Percentiles rank a stretch among this genome's conserved stretches.
Evolutionary conservation across 1,139 yeast species (phyloP).

Genomic region (Pichia norvegensis): DNA sequence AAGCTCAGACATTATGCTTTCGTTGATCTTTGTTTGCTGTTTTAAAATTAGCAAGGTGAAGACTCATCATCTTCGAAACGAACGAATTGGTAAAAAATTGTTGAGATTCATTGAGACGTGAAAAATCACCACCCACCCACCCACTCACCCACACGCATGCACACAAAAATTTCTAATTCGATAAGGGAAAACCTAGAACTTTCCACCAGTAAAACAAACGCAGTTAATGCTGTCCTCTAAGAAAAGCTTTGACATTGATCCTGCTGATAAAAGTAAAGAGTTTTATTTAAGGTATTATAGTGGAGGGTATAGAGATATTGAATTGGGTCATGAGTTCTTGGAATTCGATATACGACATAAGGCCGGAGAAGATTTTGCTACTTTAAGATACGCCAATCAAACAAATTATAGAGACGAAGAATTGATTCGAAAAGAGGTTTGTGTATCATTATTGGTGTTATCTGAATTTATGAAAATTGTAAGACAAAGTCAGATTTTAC

Average conservation of each 20-base stretch:
- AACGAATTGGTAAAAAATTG: too few species aligned
- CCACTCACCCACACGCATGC: too few species aligned
- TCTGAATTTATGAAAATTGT: slow-evolving; percentile 31
- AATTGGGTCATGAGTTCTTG: slow-evolving; percentile 39
- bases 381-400: slow-evolving; percentile 38
- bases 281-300: slow-evolving; percentile 36
- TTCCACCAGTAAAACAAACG: neutral
- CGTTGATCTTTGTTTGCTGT: too few species aligned
- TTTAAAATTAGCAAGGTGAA: too few species aligned
- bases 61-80: too few species aligned
- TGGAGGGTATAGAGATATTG: slow-evolving; percentile 24
- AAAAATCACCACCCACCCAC: too few species aligned
- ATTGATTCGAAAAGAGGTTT: slow-evolving; percentile 34
- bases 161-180: too few species aligned
- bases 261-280: neutral
- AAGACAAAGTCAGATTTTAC: slow-evolving; percentile 34
- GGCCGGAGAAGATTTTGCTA: slow-evolving; percentile 27
- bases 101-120: too few species aligned
- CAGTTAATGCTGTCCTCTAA: neutral
- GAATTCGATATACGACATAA: slow-evolving; percentile 36
- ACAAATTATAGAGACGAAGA: slow-evolving; percentile 40
- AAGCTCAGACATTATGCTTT: slow-evolving; percentile 19
- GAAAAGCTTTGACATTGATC: slow-evolving; percentile 7
- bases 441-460: slow-evolving; percentile 32
- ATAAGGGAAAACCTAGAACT: neutral